Evolutionary conservation across 2,329 filamentous ascomycete species (phyloP).

Genomic region (Aspergillus costaricaensis): DNA sequence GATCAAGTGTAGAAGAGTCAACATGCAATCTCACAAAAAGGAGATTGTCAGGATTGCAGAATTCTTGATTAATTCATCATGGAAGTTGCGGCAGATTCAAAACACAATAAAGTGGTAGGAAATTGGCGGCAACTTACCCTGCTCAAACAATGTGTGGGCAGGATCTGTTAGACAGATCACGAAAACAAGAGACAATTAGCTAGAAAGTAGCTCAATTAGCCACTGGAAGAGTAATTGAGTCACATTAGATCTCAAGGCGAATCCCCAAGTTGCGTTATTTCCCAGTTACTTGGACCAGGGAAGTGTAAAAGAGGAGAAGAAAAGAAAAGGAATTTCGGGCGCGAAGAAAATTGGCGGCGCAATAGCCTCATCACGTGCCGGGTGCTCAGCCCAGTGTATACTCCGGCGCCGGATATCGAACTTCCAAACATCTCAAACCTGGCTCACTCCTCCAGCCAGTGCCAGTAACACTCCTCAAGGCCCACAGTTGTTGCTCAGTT

Average conservation of each 20-base stretch:
- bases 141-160: not conserved
- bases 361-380: constrained; percentile 30
- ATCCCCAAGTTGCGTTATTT: no score
- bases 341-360: not conserved
- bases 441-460: not conserved
- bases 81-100: not conserved
- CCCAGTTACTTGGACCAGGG: no score
- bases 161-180: not conserved
- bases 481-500: not conserved
- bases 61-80: constrained; percentile 48
- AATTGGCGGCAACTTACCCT: constrained; percentile 6
- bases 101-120: constrained; percentile 4
- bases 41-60: constrained; percentile 51
- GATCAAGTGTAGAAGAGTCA: constrained; percentile 52
- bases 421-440: not conserved
- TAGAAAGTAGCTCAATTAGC: not conserved
- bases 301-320: constrained; percentile 1
- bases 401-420: constrained; percentile 20
- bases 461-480: not conserved
- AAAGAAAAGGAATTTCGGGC: constrained; percentile 1
- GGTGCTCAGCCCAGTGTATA: constrained; percentile 17
- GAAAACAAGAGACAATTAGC: not conserved
- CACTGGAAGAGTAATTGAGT: not conserved
- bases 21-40: constrained; percentile 45
- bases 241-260: not conserved